phyloP scores from a whole-genome alignment of 2,329 filamentous ascomycete species.

The Penicillium brevicompactum region DNA sequence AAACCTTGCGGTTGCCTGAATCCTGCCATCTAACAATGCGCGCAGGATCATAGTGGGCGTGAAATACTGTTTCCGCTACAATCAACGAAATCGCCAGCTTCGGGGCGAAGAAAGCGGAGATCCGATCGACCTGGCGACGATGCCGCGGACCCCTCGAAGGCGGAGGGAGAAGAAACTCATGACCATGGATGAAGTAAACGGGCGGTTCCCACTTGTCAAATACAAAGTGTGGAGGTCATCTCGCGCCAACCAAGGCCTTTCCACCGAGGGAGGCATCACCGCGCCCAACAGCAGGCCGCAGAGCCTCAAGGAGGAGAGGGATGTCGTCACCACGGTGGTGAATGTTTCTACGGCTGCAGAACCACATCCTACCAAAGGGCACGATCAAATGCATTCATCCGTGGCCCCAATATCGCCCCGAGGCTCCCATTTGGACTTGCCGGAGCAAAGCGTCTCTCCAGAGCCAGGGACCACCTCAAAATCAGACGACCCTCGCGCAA shows the following conservation, averaged over 20 bases:
- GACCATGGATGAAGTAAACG: slow-evolving; percentile 98
- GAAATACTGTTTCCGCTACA: slow-evolving; percentile 99
- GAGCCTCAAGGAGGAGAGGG: slow-evolving; percentile 70
- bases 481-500: slow-evolving; percentile 5
- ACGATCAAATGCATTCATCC: slow-evolving; percentile 19
- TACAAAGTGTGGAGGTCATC: slow-evolving; percentile 93
- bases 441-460: slow-evolving; percentile 21
- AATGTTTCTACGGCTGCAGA: slow-evolving; percentile 24
- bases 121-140: slow-evolving; percentile 81
- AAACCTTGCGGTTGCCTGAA: neutral
- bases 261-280: slow-evolving; percentile 81
- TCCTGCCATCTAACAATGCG: slow-evolving; percentile 10
- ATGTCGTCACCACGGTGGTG: slow-evolving; percentile 28
- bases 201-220: slow-evolving; percentile 91
- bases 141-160: slow-evolving; percentile 82
- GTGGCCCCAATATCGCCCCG: slow-evolving; percentile 16
- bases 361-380: slow-evolving; percentile 23
- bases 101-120: slow-evolving; percentile 79
- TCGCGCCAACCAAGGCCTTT: slow-evolving; percentile 79
- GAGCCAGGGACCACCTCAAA: neutral
- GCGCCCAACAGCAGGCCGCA: slow-evolving; percentile 69
- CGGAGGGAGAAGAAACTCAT: slow-evolving; percentile 97
- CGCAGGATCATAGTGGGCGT: slow-evolving; percentile 97
- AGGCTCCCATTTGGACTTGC: slow-evolving; percentile 14
- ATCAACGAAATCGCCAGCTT: slow-evolving; percentile 83